A percentile compares a stretch with the other conserved stretches of the same genome.
Evolutionary conservation across 1,139 yeast genomes (phyloP).

Genomic region (Kodamaea sp.): DNA sequence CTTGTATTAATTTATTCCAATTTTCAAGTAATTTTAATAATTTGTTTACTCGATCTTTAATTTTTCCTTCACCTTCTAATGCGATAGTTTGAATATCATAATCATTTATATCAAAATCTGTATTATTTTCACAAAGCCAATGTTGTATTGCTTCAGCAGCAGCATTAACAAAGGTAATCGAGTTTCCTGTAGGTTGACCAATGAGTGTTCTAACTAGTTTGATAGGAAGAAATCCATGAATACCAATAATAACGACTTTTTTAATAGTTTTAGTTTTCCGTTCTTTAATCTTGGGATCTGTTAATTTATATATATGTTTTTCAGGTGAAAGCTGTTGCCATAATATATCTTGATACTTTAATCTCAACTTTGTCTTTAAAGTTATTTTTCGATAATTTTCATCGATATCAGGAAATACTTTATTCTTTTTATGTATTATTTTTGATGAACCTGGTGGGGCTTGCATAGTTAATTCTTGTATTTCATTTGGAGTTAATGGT

Average conservation of each 20-base stretch:
- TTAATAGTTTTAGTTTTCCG: constrained; percentile 21
- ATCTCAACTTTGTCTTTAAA: constrained; percentile 34
- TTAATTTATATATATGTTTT: constrained; percentile 31
- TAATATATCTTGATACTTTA: constrained; percentile 32
- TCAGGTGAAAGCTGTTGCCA: constrained; percentile 28
- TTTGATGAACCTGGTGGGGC: constrained; percentile 1
- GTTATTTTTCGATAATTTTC: constrained; percentile 39
- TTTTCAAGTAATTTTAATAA: constrained; percentile 36
- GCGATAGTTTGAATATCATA: constrained; percentile 44
- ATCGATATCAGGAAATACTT: constrained; percentile 25
- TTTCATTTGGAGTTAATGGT: constrained; percentile 36
- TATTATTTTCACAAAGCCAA: constrained; percentile 36
- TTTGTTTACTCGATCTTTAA: constrained; percentile 38
- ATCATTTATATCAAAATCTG: constrained; percentile 18
- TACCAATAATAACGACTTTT: constrained; percentile 42
- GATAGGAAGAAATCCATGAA: constrained; percentile 53
- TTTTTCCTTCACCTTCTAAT: constrained; percentile 51
- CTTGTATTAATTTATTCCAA: constrained; percentile 36
- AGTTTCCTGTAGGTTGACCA: constrained; percentile 47
- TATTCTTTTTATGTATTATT: constrained; percentile 1
- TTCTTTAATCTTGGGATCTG: constrained; percentile 12
- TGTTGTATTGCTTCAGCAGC: constrained; percentile 35
- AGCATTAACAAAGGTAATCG: constrained; percentile 31
- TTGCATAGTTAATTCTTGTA: constrained; percentile 24
- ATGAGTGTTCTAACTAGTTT: constrained; percentile 45